Evolutionary conservation across 208 protist genomes (phyloP), one percentile per base, ranked within the genome.

Genomic region (Leishmania gerbilli): DNA sequence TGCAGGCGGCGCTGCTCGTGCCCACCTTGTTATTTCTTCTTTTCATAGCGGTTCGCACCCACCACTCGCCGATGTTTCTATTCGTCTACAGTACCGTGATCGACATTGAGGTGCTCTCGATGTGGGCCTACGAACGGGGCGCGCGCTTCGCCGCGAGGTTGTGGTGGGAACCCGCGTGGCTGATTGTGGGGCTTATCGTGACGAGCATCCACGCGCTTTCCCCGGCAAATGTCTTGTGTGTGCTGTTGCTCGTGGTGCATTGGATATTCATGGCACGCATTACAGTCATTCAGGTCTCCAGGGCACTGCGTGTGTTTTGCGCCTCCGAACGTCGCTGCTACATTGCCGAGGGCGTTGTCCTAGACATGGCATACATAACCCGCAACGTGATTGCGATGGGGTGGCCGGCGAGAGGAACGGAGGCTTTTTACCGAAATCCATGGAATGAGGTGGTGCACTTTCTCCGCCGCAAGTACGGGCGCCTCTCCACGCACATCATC

Each of bases 391-490:
- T 98, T 67, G 98, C 97, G 19, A 99, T 99, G 98, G 98, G 97
- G 37, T 99, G 97, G 87, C 99, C 99, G 0, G 89, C 93, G 4
- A 81, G 92, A 67, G 95, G 93, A 56, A 83, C 98, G 69, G 98
- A 99, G 81, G 82, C 87, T 42, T 83, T 99, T 31, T 99, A 99
- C 85, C 91, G 99, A 47, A 99, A 99, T 81, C 87, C 89, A 19
- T 95, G 97, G 85, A 71, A 71, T 9, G 95, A 99, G 71, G 98
- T 99, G 17, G 78, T 89, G 74, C 76, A 85, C 74, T 99, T 99
- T 80, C 90, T 99, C 65, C 91, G 98, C 72, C 85, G 84, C 34
- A 91, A 93, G 40, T 98, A 95, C 74, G 85, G 92, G 7, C 68
- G 74, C 4, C 74, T 85, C 53, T 68, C 82, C 31, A 96, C 93